Evolutionary conservation across 2,329 filamentous ascomycete species (phyloP).

Genomic region (Cordyceps fumosorosea): DNA sequence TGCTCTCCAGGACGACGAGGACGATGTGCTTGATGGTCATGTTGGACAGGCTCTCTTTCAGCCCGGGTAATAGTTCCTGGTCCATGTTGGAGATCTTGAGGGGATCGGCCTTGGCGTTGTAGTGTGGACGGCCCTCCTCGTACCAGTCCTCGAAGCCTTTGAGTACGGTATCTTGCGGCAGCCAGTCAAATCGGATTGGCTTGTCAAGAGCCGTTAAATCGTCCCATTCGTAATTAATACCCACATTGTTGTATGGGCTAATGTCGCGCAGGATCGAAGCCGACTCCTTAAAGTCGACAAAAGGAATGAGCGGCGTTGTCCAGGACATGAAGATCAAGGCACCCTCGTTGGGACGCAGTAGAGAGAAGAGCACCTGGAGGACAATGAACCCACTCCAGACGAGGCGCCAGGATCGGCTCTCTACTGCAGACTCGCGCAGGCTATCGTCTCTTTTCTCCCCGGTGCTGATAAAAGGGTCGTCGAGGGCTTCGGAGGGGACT

Average conservation of each 20-base stretch:
- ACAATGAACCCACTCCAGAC: constrained; percentile 12
- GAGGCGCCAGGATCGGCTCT: constrained; percentile 14
- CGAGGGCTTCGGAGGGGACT: not conserved
- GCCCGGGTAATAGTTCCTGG: constrained; percentile 23
- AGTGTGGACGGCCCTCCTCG: constrained; percentile 21
- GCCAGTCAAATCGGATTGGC: constrained; percentile 19
- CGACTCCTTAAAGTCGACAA: constrained; percentile 28
- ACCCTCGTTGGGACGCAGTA: constrained; percentile 25
- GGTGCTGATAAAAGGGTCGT: not conserved
- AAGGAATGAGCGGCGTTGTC: constrained; percentile 28
- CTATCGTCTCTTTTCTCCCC: not conserved
- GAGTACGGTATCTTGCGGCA: constrained; percentile 18
- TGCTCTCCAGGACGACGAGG: constrained; percentile 37
- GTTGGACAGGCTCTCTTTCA: constrained; percentile 21
- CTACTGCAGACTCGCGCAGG: not conserved
- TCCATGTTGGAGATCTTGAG: constrained; percentile 34
- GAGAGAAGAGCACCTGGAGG: constrained; percentile 21
- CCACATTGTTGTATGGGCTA: constrained; percentile 19
- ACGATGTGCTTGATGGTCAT: constrained; percentile 37
- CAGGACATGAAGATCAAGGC: constrained; percentile 30
- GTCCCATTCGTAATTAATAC: constrained; percentile 24
- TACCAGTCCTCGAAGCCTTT: constrained; percentile 26
- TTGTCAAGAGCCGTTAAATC: constrained; percentile 21
- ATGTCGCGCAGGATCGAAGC: constrained; percentile 25
- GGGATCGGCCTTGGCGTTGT: constrained; percentile 31